Evolutionary conservation across 768 basidiomycete genomes (phyloP).

Genomic region (Boletus bicolor): DNA sequence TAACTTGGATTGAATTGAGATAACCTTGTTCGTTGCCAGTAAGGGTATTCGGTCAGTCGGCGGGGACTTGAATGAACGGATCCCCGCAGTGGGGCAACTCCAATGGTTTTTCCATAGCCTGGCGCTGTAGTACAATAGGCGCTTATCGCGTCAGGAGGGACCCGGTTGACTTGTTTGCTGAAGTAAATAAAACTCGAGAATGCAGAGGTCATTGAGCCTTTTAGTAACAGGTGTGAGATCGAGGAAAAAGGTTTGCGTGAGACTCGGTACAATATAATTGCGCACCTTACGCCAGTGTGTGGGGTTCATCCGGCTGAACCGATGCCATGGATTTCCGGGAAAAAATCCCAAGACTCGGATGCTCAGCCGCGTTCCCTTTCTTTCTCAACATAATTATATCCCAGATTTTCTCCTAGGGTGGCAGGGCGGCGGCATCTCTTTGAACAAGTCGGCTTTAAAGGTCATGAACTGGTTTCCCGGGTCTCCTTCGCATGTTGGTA

Average conservation of each 20-base stretch:
- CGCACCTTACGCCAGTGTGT: neutral
- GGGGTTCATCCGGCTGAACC: neutral
- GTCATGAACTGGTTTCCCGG: neutral
- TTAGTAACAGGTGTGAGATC: neutral
- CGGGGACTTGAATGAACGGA: neutral
- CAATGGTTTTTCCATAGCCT: neutral
- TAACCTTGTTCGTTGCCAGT: neutral
- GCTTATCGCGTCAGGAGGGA: neutral
- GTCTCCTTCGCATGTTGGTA: neutral
- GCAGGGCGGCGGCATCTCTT: neutral
- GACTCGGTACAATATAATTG: neutral
- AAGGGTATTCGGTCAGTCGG: neutral
- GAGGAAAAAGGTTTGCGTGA: slow-evolving; percentile 1
- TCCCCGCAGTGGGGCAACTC: neutral
- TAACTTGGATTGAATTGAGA: neutral
- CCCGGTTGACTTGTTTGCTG: neutral
- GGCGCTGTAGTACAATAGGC: neutral
- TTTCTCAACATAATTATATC: slow-evolving; percentile 1
- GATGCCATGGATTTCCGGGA: neutral
- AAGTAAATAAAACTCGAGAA: neutral
- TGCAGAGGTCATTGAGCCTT: neutral
- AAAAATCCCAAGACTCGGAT: neutral
- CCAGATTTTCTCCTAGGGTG: neutral
- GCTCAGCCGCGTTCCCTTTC: neutral
- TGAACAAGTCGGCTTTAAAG: neutral